Base-by-base conservation (phyloP, 2,329 filamentous ascomycete genomes). In the Albophoma yamanashiensis region DNA sequence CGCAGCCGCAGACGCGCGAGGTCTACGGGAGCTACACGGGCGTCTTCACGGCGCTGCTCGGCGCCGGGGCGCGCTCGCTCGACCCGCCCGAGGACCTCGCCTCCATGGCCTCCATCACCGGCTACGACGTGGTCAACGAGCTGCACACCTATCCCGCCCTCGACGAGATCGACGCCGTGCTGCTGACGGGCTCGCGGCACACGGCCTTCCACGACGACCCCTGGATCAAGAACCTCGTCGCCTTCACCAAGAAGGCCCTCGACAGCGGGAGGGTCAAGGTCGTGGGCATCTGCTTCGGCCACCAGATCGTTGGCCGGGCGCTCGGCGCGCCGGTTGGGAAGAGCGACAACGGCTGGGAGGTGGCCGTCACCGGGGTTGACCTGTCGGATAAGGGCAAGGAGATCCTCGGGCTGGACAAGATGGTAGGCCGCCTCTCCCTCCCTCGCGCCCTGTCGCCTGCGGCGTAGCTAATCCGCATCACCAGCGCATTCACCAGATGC, bases 111-210 rank as follows among this genome's bases (percentile, higher is more conserved):
- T 73, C 83, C 55, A 78, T 95, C 59, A 81, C 82, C 6, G 81
- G 78, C 40, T 91, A 85, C 78, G 83, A 96, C 70, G 81, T 96
- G 14, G 88, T 95, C 56, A 76, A 80, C 62, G 78, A 84, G 63
- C 76, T 81, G 39, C 74, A 84, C 63, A 71, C 79, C 25, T 96
- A 96, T 73, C 92, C 93, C 0, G 73, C 82, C 3, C 77, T 94
- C 43, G 84, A 88, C 40, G 78, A 86, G 50, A 76, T 97, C 62
- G 93, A 97, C 78, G 92, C 89, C 59, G 77, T 97, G 39, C 78
- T 97, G 47, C 82, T 97, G 62, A 90, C 89, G 0, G 93, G 93
- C 5, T 82, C 80, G 79, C 89, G 84, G 84, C 71, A 75, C 64
- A 77, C 75, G 22, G 73, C 77, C 1, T 79, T 74, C 60, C 69